Conservation (phyloP, 768 basidiomycete species). For the Termitomyces bulborhizus region DNA sequence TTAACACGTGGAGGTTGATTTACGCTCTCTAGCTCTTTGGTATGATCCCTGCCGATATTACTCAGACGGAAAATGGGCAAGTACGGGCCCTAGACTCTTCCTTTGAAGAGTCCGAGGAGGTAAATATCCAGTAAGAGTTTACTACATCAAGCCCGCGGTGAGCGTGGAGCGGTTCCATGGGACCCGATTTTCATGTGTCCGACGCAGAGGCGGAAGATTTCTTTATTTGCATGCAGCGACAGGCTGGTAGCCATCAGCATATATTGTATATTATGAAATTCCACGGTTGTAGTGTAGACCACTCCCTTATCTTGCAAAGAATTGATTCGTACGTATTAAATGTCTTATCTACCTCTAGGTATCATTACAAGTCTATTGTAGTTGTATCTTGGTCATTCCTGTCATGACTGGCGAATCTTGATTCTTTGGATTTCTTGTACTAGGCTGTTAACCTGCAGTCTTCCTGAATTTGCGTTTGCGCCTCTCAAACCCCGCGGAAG, state of each 20-base stretch:
- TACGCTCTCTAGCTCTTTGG: constrained; percentile 26
- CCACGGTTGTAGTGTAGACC: background rate
- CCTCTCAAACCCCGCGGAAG: background rate
- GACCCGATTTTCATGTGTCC: background rate
- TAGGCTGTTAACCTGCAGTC: too few relatives aligned
- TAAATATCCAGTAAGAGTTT: background rate
- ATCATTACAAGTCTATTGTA: background rate
- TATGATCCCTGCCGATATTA: constrained; percentile 20
- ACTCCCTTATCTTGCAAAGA: background rate
- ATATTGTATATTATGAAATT: background rate
- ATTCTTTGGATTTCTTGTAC: background rate
- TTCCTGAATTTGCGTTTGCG: too few relatives aligned
- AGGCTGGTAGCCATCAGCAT: background rate
- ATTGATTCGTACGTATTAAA: background rate
- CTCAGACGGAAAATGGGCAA: background rate
- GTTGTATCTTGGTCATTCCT: background rate
- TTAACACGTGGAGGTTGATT: background rate
- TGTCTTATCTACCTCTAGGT: background rate
- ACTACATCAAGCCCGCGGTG: background rate
- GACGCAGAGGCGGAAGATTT: background rate
- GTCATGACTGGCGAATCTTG: background rate
- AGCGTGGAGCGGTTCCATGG: background rate
- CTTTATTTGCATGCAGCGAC: background rate
- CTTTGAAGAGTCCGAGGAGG: background rate
- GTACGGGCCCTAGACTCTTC: background rate